phyloP scores from a whole-genome alignment of 75 land plant genomes.

The Pseudotsuga menziesii region DNA sequence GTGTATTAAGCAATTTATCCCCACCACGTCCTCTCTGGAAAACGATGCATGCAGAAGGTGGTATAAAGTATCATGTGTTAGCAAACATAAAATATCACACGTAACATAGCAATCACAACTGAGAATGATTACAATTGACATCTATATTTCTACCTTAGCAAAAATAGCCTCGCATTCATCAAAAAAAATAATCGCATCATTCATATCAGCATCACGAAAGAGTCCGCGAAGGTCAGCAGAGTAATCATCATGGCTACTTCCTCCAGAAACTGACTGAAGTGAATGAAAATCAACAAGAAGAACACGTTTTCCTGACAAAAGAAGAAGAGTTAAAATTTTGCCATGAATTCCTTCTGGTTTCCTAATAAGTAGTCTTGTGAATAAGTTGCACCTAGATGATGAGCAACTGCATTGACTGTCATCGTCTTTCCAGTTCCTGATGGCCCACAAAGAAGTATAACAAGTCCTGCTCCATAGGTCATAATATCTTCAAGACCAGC shows the following conservation, averaged over 20 bases:
- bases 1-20: too few species aligned
- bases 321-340: background rate
- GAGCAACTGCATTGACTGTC: constrained; percentile 31
- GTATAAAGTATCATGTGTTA: background rate
- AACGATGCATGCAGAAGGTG: background rate
- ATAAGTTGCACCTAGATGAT: constrained; percentile 23
- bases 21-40: too few species aligned
- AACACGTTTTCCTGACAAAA: constrained; percentile 23
- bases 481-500: constrained; percentile 27
- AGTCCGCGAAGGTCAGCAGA: too few species aligned
- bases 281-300: too few species aligned
- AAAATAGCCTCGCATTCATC: constrained; percentile 33
- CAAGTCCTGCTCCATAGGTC: constrained; percentile 23
- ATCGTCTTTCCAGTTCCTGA: constrained; percentile 32
- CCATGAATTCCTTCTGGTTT: background rate
- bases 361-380: background rate
- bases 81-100: background rate
- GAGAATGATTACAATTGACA: background rate
- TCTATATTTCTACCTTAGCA: constrained; percentile 13
- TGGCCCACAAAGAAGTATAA: constrained; percentile 1
- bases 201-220: too few species aligned
- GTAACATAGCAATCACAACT: background rate
- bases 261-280: too few species aligned
- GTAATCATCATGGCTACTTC: too few species aligned
- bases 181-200: too few species aligned